These are phyloP conservation scores for Selaginella tamariscina DNA, from an alignment of 75 land plant genomes.

Conservation along the genomic window DNA sequence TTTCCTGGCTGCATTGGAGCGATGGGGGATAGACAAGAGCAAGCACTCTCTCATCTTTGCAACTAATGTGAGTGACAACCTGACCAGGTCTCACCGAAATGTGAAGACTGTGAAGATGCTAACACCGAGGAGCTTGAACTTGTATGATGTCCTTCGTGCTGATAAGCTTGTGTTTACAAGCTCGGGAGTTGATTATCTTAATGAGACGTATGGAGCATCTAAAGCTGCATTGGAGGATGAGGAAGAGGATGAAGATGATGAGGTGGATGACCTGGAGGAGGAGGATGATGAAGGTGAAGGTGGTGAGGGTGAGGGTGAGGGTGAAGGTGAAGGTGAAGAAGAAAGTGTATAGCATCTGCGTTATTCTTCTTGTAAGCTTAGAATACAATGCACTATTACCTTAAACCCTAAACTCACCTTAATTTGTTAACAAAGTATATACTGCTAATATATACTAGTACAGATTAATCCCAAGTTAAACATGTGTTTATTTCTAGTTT, in stretches of 20 bases:
- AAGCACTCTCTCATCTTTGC: slow-evolving; percentile 50
- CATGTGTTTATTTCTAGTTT: too few species aligned
- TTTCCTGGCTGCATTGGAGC: slow-evolving; percentile 54
- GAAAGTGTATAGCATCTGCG: neutral
- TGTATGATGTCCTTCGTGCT: slow-evolving; percentile 68
- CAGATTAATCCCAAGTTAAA: too few species aligned
- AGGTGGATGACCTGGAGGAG: slow-evolving; percentile 5
- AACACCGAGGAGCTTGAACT: slow-evolving; percentile 72
- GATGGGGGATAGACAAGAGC: slow-evolving; percentile 74
- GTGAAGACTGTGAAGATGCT: slow-evolving; percentile 61
- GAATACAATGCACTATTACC: too few species aligned
- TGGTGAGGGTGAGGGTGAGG: slow-evolving; percentile 3
- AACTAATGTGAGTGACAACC: slow-evolving; percentile 45
- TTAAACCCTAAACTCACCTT: too few species aligned
- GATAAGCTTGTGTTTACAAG: slow-evolving; percentile 60
- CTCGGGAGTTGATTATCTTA: slow-evolving; percentile 57
- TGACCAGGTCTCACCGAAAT: slow-evolving; percentile 54
- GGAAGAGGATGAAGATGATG: slow-evolving; percentile 11
- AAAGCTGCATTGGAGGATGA: slow-evolving; percentile 16
- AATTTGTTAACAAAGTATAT: too few species aligned
- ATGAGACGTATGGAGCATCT: slow-evolving; percentile 47
- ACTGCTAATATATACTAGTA: too few species aligned
- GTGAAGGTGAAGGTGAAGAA: slow-evolving; percentile 12
- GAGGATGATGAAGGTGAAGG: slow-evolving; percentile 14
- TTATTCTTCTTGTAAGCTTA: too few species aligned